Evolutionary conservation across 2,329 filamentous ascomycete genomes (phyloP).

Genomic region (Ophiocordyceps sinensis): DNA sequence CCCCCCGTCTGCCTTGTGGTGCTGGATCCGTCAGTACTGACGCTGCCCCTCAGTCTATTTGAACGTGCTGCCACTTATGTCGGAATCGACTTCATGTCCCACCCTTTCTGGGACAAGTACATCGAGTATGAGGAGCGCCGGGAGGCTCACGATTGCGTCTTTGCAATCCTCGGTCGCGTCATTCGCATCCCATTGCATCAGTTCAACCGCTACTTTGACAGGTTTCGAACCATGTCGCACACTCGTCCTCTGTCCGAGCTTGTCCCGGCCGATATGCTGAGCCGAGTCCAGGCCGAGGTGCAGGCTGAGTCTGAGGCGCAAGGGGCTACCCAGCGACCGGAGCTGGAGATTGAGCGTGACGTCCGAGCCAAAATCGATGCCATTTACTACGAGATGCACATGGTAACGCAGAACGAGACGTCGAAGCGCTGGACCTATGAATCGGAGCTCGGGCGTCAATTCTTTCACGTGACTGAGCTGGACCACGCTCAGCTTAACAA

Average conservation of each 20-base stretch:
- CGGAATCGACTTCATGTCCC: constrained; percentile 83
- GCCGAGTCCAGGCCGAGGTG: constrained; percentile 57
- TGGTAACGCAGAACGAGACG: constrained; percentile 71
- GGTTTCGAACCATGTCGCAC: constrained; percentile 66
- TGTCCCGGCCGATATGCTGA: constrained; percentile 51
- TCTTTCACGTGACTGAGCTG: constrained; percentile 91
- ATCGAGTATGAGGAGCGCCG: constrained; percentile 91
- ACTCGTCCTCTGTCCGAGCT: constrained; percentile 59
- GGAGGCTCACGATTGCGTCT: constrained; percentile 72
- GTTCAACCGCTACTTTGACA: constrained; percentile 88
- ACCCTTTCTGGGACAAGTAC: constrained; percentile 98
- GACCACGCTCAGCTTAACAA: constrained; percentile 74
- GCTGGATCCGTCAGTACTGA: constrained; percentile 11
- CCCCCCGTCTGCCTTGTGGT: constrained; percentile 3
- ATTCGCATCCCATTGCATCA: constrained; percentile 90
- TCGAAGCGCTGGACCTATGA: constrained; percentile 92
- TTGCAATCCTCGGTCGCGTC: constrained; percentile 66
- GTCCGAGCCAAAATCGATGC: constrained; percentile 67
- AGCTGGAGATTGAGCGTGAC: constrained; percentile 72
- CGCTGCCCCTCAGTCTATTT: constrained; percentile 56
- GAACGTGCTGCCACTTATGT: constrained; percentile 76
- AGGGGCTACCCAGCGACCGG: constrained; percentile 41
- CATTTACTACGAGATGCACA: constrained; percentile 69
- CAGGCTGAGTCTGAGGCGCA: constrained; percentile 45
- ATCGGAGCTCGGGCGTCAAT: constrained; percentile 85